Base-by-base conservation (phyloP, 148 eudicot genomes). In the Spergularia bocconei region DNA sequence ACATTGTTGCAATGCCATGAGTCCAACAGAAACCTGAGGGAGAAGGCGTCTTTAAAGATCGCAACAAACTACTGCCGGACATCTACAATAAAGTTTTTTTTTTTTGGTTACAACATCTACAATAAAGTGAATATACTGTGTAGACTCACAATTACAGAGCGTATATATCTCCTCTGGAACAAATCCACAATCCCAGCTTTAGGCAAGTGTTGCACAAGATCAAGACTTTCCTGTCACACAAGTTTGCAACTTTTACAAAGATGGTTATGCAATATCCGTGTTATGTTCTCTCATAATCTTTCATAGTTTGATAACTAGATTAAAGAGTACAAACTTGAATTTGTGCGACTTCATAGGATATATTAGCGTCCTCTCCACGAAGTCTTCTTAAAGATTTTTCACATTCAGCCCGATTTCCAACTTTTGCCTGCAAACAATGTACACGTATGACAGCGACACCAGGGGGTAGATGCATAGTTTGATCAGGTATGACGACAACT, bases 1-100 rank as follows among this genome's bases (percentile, higher is more conserved):
- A 50, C 47, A 64, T 73, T 78, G 72, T 72, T 78, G 77, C 63
- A 78, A 73, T 13, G 53, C 62, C 81, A 78, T 72, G 25, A 77
- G 75, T 63, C 75, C 75, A 63, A 77, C 75, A 55, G 75, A 59
- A 53, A 77, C 52, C 80, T 77, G 57, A 62, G 57, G 56, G 17
- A 48, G 58, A 58, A 29, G 51, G 9, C 0, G n/a, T 6, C 25
- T 48, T 23, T 11, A 65, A 39, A 65, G 23, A 38, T 61, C 50
- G 51, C 11, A 51, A 14, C 39, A 71, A n/a, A 57, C 38, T 55
- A 55, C 11, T 36, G 2, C 1, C 6, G 48, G 17, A 15, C 54
- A 29, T 14, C 17, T 38, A 72, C 36, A 29, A n/a, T n/a, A n/a
- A n/a, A n/a, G n/a, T n/a, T n/a, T n/a, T n/a, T n/a, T n/a, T n/a